Evolutionary conservation across 2,329 filamentous ascomycete genomes (phyloP), one percentile per base, ranked within the genome.

Genomic region (Paecilomyces niveus): DNA sequence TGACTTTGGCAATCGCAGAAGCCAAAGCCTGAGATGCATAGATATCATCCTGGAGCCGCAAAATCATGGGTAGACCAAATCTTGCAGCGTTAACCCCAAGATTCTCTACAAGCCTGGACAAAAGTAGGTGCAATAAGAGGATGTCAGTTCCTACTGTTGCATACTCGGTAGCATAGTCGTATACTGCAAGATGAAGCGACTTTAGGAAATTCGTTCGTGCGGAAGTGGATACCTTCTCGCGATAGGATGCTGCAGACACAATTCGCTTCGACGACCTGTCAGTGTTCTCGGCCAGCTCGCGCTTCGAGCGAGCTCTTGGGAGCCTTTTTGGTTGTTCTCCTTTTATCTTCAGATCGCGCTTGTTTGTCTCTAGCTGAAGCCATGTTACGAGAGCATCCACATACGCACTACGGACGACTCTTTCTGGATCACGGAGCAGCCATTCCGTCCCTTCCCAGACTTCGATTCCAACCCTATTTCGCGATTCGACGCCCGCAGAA

Each of bases 401-500:
- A 65, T 97, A 99, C 0, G 92, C 90, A 70, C 88, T 88, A 57
- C 92, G 85, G 33, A 97, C 92, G 32, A 85, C 81, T 32, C 85
- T 85, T 66, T 92, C 88, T 0, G 85, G 81, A 67, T 97, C 93
- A 39, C 89, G 86, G 21, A 97, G 78, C 52, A 97, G 83, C 90
- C 91, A 96, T 61, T 97, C 91, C 0, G 92, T 96, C n/a, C 90
- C 91, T 73, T 97, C 92, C 94, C 94, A 99, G 0, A 92, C 89
- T 57, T 89, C 84, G 8, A 96, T 81, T 0, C 89, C 87, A 0
- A 95, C 89, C 49, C 81, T 85, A 70, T 88, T 90, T 62, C 92
- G 84, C 5, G 86, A 85, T 55, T 94, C 83, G 31, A 84, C 84
- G 55, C 80, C 81, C 70, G 81, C 85, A 63, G 82, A 83, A 64